Base-by-base conservation (phyloP, 1,284 basidiomycete species). In the Leccinum subrobustum region DNA sequence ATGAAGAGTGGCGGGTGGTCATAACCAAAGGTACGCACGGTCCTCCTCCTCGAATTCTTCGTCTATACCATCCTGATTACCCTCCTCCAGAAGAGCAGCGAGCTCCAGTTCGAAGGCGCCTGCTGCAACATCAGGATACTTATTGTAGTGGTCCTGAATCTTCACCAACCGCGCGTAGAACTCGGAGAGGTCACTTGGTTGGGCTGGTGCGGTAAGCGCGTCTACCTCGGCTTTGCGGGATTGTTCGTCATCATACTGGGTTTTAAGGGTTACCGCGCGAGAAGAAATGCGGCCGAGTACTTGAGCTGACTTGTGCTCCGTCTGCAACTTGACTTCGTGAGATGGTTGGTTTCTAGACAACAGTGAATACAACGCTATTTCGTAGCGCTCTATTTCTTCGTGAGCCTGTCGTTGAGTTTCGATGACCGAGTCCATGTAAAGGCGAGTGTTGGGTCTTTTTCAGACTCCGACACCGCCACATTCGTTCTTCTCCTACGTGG, bases 141-240 rank as follows among this genome's bases (percentile, higher is more conserved):
- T 95, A 75, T 85, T 84, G 82, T 98, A 91, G 83, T 98, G 95
- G 71, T 96, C 95, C 79, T 95, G 93, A 75, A 99, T 88, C 82
- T 91, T 93, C 72, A 87, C 89, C 78, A 99, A 88, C 74, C 96
- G 89, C 71, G 86, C 80, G 79, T 99, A 99, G 81, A 99, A 99
- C 75, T 96, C 93, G 53, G 88, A 86, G 54, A 98, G 81, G 74
- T 97, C 93, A 70, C 88, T 87, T 55, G 81, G 83, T 67, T 83
- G 83, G 57, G 60, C 75, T 59, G 76, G 83, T 66, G 77, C 85
- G 58, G 83, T 86, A 7, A 93, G 75, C n/a, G 79, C 66, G 51
- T 87, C 81, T 52, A 88, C 78, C 69, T 91, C 89, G 33, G 77
- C 74, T 60, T 84, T 86, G 65, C 86, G 78, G 11, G 81, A 80